Percentiles rank a stretch among this genome's conserved stretches.
phyloP scores from a whole-genome alignment of 805 yeast genomes.

The Debaryomyces tyrocola region DNA sequence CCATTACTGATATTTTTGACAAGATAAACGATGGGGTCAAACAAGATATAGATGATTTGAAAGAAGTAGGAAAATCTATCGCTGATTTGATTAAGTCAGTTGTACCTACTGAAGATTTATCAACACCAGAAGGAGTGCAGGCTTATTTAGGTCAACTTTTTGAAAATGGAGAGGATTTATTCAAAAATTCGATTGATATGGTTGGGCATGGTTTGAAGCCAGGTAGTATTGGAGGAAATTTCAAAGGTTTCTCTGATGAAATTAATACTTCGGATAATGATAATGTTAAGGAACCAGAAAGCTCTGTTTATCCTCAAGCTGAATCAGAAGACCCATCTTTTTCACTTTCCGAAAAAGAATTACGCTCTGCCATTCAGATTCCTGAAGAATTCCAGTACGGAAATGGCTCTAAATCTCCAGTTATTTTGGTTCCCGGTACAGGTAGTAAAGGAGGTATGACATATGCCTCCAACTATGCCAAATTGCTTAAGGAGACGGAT shows the following conservation, averaged over 20 bases:
- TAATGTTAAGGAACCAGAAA: background rate
- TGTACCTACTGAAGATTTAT: background rate
- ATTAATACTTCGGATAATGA: background rate
- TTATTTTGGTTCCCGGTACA: constrained; percentile 2
- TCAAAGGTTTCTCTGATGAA: background rate
- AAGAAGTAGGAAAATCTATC: background rate
- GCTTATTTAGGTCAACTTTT: background rate
- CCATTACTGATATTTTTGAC: background rate
- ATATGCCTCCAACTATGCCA: constrained; percentile 1
- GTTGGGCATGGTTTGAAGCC: background rate
- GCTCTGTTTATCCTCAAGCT: background rate
- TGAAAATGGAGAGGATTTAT: background rate
- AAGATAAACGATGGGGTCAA: background rate
- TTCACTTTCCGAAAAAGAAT: background rate
- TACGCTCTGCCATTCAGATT: background rate
- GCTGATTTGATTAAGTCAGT: background rate
- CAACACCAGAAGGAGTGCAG: background rate
- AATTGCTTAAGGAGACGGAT: background rate
- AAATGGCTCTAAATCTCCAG: background rate
- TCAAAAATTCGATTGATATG: background rate
- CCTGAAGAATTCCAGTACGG: constrained; percentile 1
- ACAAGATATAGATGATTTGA: background rate
- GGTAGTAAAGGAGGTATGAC: constrained; percentile 2
- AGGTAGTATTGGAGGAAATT: background rate
- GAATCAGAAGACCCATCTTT: background rate